Evolutionary conservation across 257 asterid species (phyloP), one percentile per base, ranked within the genome.

Genomic region (Nicotiana noctiflora): DNA sequence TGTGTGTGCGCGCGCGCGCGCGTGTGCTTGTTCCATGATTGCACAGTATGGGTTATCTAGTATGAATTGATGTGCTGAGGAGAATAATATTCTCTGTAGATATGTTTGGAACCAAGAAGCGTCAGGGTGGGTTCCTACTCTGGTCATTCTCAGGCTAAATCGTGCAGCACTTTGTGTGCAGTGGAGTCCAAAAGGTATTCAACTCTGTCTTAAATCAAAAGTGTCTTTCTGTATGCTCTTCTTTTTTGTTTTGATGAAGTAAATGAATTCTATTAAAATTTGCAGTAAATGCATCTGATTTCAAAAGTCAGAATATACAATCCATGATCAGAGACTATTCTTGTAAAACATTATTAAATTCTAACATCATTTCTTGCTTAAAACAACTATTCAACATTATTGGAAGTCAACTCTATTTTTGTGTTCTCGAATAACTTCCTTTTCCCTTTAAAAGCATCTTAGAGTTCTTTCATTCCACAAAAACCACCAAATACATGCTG

Each of bases 121-220:
- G 0, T 32, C 89, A 51, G 96, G 94, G 82, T 96, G 99, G 99
- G 93, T 91, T 72, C 97, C 99, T 52, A 96, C 99, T 34, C 98
- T 96, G 81, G 99, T 96, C 81, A 96, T 96, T 85, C 98, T 96
- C 82, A 89, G 98, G 90, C 87, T 96, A 84, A 96, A 96, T 83
- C 96, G 99, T 65, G 99, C 99, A 13, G 99, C 99, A 61, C 97
- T 96, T 81, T 96, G 99, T 88, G 98, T 92, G 81, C 93, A 94
- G 76, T 96, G 99, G 99, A 96, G 99, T 88, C 98, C 99, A 80
- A 91, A 85, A 90, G 99, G 99, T 96, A 88, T 77, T 83, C 67
- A 81, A 70, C 56, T 74, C 23, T 19, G 13, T 40, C 14, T 72
- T 72, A 46, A 1, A 21, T 44, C 37, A 31, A 4, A 31, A 31